Percentiles rank a stretch among this genome's conserved stretches.
Evolutionary conservation across 306 rosid genomes (phyloP).

Genomic region (Fagus sylvatica): DNA sequence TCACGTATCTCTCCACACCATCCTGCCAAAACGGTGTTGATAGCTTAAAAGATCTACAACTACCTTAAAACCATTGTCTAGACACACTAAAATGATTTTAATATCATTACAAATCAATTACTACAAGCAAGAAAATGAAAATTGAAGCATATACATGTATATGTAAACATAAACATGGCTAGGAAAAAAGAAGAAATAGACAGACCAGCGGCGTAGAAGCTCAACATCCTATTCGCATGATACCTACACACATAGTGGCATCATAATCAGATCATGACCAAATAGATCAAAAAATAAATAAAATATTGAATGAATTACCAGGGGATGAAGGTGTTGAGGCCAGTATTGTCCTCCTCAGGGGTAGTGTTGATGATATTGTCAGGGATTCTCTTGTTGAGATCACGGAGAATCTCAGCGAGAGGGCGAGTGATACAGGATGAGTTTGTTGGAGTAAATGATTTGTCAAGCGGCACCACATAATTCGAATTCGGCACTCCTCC

Average conservation of each 20-base stretch:
- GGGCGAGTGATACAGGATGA: constrained; percentile 87
- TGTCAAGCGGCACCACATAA: constrained; percentile 87
- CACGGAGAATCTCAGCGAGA: constrained; percentile 81
- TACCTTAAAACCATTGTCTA: neutral
- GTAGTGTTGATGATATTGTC: constrained; percentile 62
- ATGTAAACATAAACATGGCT: neutral
- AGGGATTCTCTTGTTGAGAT: constrained; percentile 85
- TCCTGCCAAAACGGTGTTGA: constrained; percentile 48
- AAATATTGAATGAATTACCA: constrained; percentile 42
- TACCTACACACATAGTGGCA: constrained; percentile 45
- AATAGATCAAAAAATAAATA: neutral
- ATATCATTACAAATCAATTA: neutral
- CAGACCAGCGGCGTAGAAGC: constrained; percentile 96
- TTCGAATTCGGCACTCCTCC: constrained; percentile 67
- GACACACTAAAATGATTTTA: neutral
- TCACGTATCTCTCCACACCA: constrained; percentile 99
- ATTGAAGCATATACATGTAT: neutral
- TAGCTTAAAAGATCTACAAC: constrained; percentile 4
- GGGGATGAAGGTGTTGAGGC: constrained; percentile 61
- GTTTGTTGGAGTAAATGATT: constrained; percentile 60
- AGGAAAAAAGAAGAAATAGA: constrained; percentile 13
- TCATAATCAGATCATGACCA: too few relatives aligned
- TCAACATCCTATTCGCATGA: constrained; percentile 97
- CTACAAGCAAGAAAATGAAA: neutral
- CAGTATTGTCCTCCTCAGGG: constrained; percentile 25